Base-by-base conservation (phyloP, 495 filamentous ascomycete species). In the Aspergillus sclerotiicarbonarius region DNA sequence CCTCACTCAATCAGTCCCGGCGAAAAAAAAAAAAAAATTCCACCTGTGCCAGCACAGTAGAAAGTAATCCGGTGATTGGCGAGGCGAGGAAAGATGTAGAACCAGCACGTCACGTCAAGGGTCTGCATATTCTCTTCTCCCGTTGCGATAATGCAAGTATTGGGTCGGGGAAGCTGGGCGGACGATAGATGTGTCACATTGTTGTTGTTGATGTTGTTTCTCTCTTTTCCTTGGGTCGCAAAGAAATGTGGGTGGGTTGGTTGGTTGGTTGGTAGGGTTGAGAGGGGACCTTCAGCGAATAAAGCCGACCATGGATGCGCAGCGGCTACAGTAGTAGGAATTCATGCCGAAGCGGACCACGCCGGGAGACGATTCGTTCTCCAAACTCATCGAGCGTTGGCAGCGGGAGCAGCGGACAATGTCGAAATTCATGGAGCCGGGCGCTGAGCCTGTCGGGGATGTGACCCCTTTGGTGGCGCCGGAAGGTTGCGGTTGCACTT, bases 241-340 rank as follows among this genome's bases (percentile, higher is more conserved):
- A n/a, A n/a, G n/a, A n/a, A n/a, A n/a, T 12, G 37, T 15, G 37
- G 37, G 37, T 13, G 37, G 33, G 8, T 37, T 9, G 3, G 8
- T 37, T 41, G 12, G 37, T n/a, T 3, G 21, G 18, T 12, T 4
- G 47, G 6, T 4, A 4, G 21, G 13, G 7, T 31, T 30, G 15
- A 4, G 30, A 52, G 10, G 25, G 31, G 39, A 35, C 48, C 25
- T 59, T 89, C 84, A 89, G 49, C 80, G 81, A 57, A 84, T 68
- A 56, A 78, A 91, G 59, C 88, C 88, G 25, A 89, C 86, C 67
- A 88, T 84, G 51, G 80, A 80, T 18, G 88, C 87, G 68, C 88
- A 91, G 30, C 87, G 83, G 53, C 79, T 82, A 74, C 88, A 91
- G 67, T 91, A 91, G 70, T 90, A 91, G 52, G 88, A 86, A 63